phyloP scores from a whole-genome alignment of 2,329 filamentous ascomycete species.

The Akanthomyces muscarius region DNA sequence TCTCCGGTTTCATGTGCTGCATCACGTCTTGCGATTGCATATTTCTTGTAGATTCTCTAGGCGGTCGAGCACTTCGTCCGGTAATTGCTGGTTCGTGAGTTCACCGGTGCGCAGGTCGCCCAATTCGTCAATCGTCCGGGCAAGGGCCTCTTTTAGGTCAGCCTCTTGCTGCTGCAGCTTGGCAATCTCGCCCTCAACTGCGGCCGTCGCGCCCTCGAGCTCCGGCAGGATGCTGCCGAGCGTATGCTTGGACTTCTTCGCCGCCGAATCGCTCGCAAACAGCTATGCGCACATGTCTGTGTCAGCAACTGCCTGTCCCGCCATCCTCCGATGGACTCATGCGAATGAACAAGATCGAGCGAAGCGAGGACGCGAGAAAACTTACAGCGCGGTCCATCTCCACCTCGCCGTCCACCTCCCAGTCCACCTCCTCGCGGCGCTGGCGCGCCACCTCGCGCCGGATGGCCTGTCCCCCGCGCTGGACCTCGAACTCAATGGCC shows the following conservation, averaged over 20 bases:
- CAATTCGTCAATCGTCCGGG: conserved; percentile 64
- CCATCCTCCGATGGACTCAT: too few relatives aligned
- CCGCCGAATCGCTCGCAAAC: conserved; percentile 48
- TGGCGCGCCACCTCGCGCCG: conserved; percentile 54
- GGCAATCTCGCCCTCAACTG: conserved; percentile 65
- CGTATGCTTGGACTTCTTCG: conserved; percentile 52
- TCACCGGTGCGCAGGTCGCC: conserved; percentile 82
- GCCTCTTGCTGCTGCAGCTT: conserved; percentile 62
- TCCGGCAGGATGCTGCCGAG: conserved; percentile 62
- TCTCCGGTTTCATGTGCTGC: too few relatives aligned
- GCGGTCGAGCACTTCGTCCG: conserved; percentile 63
- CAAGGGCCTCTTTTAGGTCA: conserved; percentile 56
- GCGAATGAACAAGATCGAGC: background rate
- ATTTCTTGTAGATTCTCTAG: conserved; percentile 53
- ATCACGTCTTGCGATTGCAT: conserved; percentile 49
- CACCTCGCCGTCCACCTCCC: conserved; percentile 58
- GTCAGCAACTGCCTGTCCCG: background rate
- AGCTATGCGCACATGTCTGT: conserved; percentile 40
- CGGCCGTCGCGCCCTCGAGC: conserved; percentile 61
- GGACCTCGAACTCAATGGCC: conserved; percentile 63
- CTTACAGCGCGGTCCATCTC: conserved; percentile 58
- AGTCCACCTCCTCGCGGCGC: conserved; percentile 47
- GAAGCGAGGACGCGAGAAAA: conserved; percentile 9
- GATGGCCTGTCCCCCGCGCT: conserved; percentile 53
- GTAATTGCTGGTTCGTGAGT: conserved; percentile 60